Percentiles rank a stretch among this genome's conserved stretches.
Evolutionary conservation across 1,139 yeast genomes (phyloP).

Genomic region (Nakaseomyces sp.): DNA sequence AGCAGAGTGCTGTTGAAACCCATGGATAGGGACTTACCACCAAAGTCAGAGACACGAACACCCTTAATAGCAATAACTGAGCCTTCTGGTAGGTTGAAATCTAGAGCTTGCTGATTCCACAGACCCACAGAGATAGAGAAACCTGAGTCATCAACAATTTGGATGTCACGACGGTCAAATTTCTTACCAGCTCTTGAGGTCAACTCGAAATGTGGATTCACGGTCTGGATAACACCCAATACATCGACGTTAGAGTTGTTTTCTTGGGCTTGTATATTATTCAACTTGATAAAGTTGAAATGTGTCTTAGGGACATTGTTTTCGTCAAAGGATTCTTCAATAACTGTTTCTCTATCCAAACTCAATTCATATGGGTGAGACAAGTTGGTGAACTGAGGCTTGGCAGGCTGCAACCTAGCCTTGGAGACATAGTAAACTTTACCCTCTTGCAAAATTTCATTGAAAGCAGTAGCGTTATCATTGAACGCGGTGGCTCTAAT

Average conservation of each 20-base stretch:
- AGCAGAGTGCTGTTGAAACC: slow-evolving; percentile 69
- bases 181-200: slow-evolving; percentile 92
- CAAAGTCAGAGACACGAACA: slow-evolving; percentile 80
- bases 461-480: slow-evolving; percentile 72
- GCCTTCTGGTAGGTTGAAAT: slow-evolving; percentile 66
- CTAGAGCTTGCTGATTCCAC: slow-evolving; percentile 84
- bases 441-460: slow-evolving; percentile 74
- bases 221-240: slow-evolving; percentile 73
- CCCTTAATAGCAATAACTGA: slow-evolving; percentile 90
- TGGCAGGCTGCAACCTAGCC: slow-evolving; percentile 74
- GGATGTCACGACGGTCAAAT: slow-evolving; percentile 82
- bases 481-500: slow-evolving; percentile 94
- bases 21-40: slow-evolving; percentile 77
- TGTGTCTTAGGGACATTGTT: slow-evolving; percentile 67
- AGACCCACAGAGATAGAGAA: slow-evolving; percentile 70
- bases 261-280: slow-evolving; percentile 57
- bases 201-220: slow-evolving; percentile 66
- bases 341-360: slow-evolving; percentile 69
- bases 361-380: slow-evolving; percentile 82
- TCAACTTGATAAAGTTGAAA: slow-evolving; percentile 66
- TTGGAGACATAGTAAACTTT: slow-evolving; percentile 78
- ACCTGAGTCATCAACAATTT: slow-evolving; percentile 78
- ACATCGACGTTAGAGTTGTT: slow-evolving; percentile 73
- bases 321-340: slow-evolving; percentile 63
- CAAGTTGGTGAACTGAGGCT: slow-evolving; percentile 76